phyloP scores from a whole-genome alignment of 805 yeast species.

The Yarrowia hollandica region DNA sequence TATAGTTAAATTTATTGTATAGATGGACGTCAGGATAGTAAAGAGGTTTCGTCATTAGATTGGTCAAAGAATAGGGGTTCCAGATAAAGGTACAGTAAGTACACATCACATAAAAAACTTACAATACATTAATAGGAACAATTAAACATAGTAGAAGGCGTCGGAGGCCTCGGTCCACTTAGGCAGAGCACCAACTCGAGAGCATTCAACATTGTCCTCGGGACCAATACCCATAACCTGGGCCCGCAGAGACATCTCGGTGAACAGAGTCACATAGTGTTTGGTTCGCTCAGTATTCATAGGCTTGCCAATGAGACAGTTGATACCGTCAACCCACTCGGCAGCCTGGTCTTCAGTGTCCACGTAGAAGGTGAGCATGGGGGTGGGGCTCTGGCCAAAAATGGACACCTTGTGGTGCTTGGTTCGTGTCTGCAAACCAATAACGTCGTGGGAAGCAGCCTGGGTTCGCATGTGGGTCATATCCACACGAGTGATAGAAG shows the following conservation, averaged over 20 bases:
- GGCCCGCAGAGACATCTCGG: slow-evolving; percentile 50
- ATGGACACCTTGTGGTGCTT: slow-evolving; percentile 58
- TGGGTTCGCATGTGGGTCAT: slow-evolving; percentile 44
- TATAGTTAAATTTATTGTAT: background rate
- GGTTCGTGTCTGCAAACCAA: slow-evolving; percentile 58
- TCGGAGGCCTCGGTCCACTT: slow-evolving; percentile 28
- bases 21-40: too few species aligned
- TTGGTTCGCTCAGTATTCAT: slow-evolving; percentile 48
- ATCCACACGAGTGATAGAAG: slow-evolving; percentile 48
- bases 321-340: slow-evolving; percentile 79
- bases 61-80: too few species aligned
- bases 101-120: background rate
- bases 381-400: slow-evolving; percentile 45
- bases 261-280: slow-evolving; percentile 48
- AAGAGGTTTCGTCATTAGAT: too few species aligned
- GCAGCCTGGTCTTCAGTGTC: slow-evolving; percentile 68
- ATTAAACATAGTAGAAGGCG: slow-evolving; percentile 34
- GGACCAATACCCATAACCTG: slow-evolving; percentile 50
- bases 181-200: slow-evolving; percentile 17
- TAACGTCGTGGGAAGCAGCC: slow-evolving; percentile 43
- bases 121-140: background rate
- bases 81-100: too few species aligned
- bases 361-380: slow-evolving; percentile 57
- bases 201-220: slow-evolving; percentile 30
- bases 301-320: slow-evolving; percentile 48